Base-by-base conservation (phyloP, 1,284 basidiomycete species). In the Cutaneotrichosporon cyanovorans region DNA sequence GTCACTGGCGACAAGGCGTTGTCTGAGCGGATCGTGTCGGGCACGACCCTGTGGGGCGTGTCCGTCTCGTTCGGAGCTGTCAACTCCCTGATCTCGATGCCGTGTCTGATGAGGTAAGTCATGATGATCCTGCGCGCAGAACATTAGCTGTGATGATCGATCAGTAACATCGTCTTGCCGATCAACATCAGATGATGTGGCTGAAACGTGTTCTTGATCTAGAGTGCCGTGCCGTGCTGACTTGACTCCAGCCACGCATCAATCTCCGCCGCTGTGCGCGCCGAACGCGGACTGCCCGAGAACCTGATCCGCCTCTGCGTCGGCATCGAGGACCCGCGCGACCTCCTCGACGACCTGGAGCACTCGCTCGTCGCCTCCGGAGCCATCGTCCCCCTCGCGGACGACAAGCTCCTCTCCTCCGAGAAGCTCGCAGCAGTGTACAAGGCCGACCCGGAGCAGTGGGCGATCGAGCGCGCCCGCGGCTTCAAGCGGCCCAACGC, bases 51-150 rank as follows among this genome's bases (percentile, higher is more conserved):
- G 25, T 98, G 93, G 92, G 90, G 93, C 28, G 96, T 99, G 65
- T 90, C 85, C 55, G 95, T 98, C 60, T 91, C 87, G 61, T 98
- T 99, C 68, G 95, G 95, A 25, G 92, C 89, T 58, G 92, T 99
- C 59, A 98, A 99, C 76, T 90, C 86, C 65, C 74, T 99, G 66
- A 98, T 98, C 73, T 92, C 88, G 60, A 98, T 99, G 95, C 95
- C 95, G 37, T 98, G 95, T 71, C 83, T 92, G 59, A 98, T 99
- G 95, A 11, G n/a, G n/a, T n/a, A n/a, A n/a, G n/a, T n/a, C n/a
- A n/a, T n/a, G n/a, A 35, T 15, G n/a, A 8, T 11, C 8, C n/a
- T 18, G n/a, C n/a, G 15, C n/a, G n/a, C n/a, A n/a, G n/a, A n/a
- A n/a, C n/a, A n/a, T n/a, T n/a, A n/a, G n/a, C n/a, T n/a, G n/a